Percentiles rank a stretch among this genome's conserved stretches.
phyloP scores from a whole-genome alignment of 1,139 yeast genomes.

The Hemisphaericaspora subhashii region DNA sequence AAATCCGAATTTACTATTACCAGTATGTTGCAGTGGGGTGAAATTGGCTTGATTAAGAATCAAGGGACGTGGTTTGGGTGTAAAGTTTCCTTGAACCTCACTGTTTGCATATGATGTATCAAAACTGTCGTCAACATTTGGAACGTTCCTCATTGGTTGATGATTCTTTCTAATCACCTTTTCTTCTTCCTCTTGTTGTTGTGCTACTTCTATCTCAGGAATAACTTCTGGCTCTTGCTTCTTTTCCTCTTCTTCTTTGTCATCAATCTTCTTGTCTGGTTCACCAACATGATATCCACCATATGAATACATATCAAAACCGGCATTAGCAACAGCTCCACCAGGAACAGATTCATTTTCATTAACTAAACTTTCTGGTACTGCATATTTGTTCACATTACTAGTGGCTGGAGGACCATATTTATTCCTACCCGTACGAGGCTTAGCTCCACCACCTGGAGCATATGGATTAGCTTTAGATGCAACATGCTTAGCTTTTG shows the following conservation, averaged over 20 bases:
- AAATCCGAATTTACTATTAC: slow-evolving; percentile 24
- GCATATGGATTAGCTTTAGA: slow-evolving; percentile 42
- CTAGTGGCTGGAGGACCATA: slow-evolving; percentile 29
- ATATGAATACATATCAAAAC: slow-evolving; percentile 40
- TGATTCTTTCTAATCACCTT: background rate
- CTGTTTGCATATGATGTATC: slow-evolving; percentile 18
- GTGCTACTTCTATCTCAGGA: slow-evolving; percentile 3
- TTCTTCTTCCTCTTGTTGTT: slow-evolving; percentile 1
- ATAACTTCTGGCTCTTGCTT: slow-evolving; percentile 12
- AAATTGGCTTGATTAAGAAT: slow-evolving; percentile 9
- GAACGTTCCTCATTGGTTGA: slow-evolving; percentile 8
- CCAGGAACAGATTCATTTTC: slow-evolving; percentile 18
- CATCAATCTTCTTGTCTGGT: slow-evolving; percentile 8
- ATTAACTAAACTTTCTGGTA: slow-evolving; percentile 7
- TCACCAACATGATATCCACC: slow-evolving; percentile 17
- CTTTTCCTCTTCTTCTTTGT: slow-evolving; percentile 11
- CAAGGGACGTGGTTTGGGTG: slow-evolving; percentile 17
- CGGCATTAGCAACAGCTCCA: slow-evolving; percentile 10
- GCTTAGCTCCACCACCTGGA: slow-evolving; percentile 25
- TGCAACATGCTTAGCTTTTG: slow-evolving; percentile 10
- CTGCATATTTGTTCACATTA: slow-evolving; percentile 2
- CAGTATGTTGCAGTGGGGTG: slow-evolving; percentile 7
- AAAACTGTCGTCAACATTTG: slow-evolving; percentile 33
- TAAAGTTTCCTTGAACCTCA: slow-evolving; percentile 12
- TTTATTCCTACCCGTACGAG: slow-evolving; percentile 20